Conservation (phyloP, 2,329 filamentous ascomycete species). For the Alternaria atra region DNA sequence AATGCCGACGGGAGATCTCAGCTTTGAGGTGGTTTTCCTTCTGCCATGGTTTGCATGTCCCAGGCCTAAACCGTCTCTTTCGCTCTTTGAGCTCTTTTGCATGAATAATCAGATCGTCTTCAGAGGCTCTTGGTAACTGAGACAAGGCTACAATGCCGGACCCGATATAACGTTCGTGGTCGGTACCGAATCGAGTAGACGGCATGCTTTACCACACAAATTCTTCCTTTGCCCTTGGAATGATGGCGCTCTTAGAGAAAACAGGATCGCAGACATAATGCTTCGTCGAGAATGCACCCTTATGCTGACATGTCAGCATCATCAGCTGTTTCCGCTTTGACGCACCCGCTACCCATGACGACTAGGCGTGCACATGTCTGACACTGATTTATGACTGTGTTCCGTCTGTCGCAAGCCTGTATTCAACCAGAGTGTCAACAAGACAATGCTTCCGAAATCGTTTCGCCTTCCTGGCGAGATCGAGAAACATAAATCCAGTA, state of each 20-base stretch:
- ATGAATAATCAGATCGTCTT: neutral
- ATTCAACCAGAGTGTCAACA: too few species aligned
- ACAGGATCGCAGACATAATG: too few species aligned
- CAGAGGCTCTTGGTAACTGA: neutral
- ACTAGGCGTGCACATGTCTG: neutral
- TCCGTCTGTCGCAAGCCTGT: neutral
- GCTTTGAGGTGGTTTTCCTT: slow-evolving; percentile 3
- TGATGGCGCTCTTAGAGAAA: neutral
- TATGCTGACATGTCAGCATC: slow-evolving; percentile 1
- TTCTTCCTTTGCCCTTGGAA: neutral
- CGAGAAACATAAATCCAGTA: too few species aligned
- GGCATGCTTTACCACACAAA: neutral
- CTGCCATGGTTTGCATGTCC: slow-evolving; percentile 3
- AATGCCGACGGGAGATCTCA: neutral
- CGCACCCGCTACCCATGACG: neutral
- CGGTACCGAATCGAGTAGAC: neutral
- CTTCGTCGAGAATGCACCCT: neutral
- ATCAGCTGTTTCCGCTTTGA: neutral
- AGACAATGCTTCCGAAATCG: too few species aligned
- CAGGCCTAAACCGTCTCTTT: neutral
- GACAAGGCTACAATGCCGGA: slow-evolving; percentile 5
- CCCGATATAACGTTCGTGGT: slow-evolving; percentile 1
- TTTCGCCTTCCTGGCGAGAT: too few species aligned
- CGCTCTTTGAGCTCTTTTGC: slow-evolving; percentile 1
- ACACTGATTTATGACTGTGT: neutral